Base-by-base conservation (phyloP, 495 filamentous ascomycete genomes). In the Hapsidospora chrysogenum region DNA sequence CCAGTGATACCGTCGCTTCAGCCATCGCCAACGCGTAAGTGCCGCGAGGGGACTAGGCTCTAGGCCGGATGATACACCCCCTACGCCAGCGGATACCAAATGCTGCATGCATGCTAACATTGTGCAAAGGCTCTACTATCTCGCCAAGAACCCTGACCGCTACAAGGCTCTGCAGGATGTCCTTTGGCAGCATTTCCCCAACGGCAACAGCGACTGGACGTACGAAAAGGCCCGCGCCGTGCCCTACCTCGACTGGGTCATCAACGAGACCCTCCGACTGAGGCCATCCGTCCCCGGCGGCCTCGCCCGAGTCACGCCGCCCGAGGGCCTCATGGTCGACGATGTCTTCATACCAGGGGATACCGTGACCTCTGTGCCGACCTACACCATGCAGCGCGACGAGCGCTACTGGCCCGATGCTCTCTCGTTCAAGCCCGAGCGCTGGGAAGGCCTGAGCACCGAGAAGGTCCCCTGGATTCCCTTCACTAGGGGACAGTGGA, bases 251-350 rank as follows among this genome's bases (percentile, higher is more conserved):
- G 54, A 64, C 30, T 65, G 60, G 3, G 45, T 66, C 11, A 69
- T 74, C 38, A 59, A 68, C 19, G 72, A 76, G 42, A 51, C 60
- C 1, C 54, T 75, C 4, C 54, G 72, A 9, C 43, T 75, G 8
- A 52, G 59, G 27, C 62, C 66, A 3, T 44, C 64, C 0, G 45
- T 62, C 0, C 45, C 52, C 0, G 51, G 41, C 0, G 51, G 50
- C 1, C 31, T 51, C 2, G 38, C 38, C 5, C 54, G 68, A 5
- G 31, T 52, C 1, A 65, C 63, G 5, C 64, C 61, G 2, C 41
- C 56, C 2, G 51, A 61, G 43, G 66, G 67, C 7, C 28, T 69
- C 3, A 38, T 48, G n/a, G 38, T 72, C n/a, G 66, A 56, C 17
- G 57, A 62, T 14, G 52, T 45, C 2, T 57, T 46, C 37, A 61